Evolutionary conservation across 2,329 filamentous ascomycete genomes (phyloP).

Genomic region (Botrytis byssoidea): DNA sequence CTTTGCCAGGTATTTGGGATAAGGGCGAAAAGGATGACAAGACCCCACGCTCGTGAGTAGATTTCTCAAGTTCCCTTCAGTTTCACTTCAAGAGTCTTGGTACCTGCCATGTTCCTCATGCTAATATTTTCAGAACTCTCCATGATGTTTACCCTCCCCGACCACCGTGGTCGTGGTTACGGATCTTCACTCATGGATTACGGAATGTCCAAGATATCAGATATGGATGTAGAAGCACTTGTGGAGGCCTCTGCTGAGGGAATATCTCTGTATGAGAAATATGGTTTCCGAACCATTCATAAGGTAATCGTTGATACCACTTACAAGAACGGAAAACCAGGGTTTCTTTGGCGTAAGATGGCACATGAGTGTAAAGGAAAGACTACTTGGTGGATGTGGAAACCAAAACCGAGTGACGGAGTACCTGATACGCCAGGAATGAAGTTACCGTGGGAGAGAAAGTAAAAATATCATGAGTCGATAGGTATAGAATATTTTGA

Average conservation of each 20-base stretch:
- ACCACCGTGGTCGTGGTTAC: not conserved
- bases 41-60: not conserved
- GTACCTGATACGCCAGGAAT: not conserved
- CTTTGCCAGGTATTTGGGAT: not conserved
- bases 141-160: conserved; percentile 1
- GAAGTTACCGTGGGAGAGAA: not conserved
- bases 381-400: conserved; percentile 17
- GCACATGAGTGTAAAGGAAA: not conserved
- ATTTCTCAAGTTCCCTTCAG: not conserved
- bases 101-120: not conserved
- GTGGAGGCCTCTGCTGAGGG: not conserved
- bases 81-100: fast-evolving
- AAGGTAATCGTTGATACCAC: not conserved
- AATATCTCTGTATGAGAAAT: conserved; percentile 7
- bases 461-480: too few species aligned
- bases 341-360: conserved; percentile 3
- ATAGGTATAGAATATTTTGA: too few species aligned
- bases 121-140: not conserved
- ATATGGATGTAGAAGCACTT: not conserved
- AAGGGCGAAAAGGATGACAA: not conserved
- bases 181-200: conserved; percentile 6
- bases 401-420: not conserved
- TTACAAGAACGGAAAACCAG: not conserved
- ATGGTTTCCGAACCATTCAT: conserved; percentile 1
- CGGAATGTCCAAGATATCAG: not conserved